Conservation (phyloP, 2,329 filamentous ascomycete species). For the Paradendryphiella salina region DNA sequence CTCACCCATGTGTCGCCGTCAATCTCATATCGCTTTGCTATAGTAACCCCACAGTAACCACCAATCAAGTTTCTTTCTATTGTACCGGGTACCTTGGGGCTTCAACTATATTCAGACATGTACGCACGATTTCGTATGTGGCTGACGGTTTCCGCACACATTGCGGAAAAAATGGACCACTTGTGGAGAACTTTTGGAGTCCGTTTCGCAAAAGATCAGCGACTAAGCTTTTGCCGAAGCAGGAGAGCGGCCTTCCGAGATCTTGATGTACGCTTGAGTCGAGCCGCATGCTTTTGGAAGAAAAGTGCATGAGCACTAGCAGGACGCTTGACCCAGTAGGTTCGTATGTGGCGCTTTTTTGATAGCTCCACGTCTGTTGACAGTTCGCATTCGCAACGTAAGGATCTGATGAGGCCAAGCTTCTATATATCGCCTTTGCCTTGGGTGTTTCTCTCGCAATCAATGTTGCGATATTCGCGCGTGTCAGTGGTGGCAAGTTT, state of each 20-base stretch:
- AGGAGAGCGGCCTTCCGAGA: constrained; percentile 6
- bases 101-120: background rate
- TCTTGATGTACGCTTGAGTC: background rate
- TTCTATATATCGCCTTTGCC: constrained; percentile 43
- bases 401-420: constrained; percentile 20
- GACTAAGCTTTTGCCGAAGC: constrained; percentile 1
- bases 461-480: constrained; percentile 44
- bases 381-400: background rate
- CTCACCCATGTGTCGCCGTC: background rate
- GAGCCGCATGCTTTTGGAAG: background rate
- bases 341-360: background rate
- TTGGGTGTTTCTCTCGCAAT: constrained; percentile 44
- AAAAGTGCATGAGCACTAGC: background rate
- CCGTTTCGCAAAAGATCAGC: background rate
- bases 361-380: background rate
- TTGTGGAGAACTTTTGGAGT: background rate
- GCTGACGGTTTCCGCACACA: background rate
- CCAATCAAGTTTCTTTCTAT: background rate
- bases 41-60: background rate
- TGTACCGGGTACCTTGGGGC: background rate
- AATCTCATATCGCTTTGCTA: background rate
- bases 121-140: background rate
- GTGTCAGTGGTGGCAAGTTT: constrained; percentile 42
- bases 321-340: background rate
- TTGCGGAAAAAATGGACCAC: background rate